Conservation (phyloP, 768 basidiomycete genomes). For the Termitomyces heimii region DNA sequence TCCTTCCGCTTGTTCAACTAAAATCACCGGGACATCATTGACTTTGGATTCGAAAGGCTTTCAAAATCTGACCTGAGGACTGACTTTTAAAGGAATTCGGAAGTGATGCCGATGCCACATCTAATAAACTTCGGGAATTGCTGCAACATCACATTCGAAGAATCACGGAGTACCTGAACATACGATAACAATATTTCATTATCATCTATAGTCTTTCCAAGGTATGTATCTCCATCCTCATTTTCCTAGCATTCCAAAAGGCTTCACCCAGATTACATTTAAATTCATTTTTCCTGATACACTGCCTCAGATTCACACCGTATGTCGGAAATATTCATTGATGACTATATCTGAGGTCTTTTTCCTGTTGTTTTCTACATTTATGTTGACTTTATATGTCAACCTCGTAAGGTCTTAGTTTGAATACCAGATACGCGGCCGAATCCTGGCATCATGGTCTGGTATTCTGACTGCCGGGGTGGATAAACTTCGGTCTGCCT, state of each 20-base stretch:
- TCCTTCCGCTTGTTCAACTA: background rate
- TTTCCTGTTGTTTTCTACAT: background rate
- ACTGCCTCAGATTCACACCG: background rate
- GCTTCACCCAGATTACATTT: too few species aligned
- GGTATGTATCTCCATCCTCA: background rate
- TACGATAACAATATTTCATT: background rate
- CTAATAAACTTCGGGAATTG: background rate
- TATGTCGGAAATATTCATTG: background rate
- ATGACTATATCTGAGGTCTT: background rate
- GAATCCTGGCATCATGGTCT: background rate
- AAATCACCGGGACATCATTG: background rate
- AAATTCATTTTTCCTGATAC: background rate
- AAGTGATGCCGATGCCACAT: background rate
- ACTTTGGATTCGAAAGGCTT: too few species aligned
- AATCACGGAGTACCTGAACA: background rate
- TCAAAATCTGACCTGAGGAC: too few species aligned
- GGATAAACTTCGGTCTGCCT: constrained; percentile 16
- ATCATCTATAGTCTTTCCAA: background rate
- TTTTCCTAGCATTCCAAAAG: background rate
- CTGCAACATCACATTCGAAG: too few species aligned
- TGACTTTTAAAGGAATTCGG: too few species aligned
- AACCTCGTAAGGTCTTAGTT: background rate
- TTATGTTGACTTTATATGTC: background rate
- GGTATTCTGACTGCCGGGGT: background rate
- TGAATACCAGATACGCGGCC: background rate